Conservation (phyloP, 495 filamentous ascomycete species). For the Lasiosphaeris hirsuta region DNA sequence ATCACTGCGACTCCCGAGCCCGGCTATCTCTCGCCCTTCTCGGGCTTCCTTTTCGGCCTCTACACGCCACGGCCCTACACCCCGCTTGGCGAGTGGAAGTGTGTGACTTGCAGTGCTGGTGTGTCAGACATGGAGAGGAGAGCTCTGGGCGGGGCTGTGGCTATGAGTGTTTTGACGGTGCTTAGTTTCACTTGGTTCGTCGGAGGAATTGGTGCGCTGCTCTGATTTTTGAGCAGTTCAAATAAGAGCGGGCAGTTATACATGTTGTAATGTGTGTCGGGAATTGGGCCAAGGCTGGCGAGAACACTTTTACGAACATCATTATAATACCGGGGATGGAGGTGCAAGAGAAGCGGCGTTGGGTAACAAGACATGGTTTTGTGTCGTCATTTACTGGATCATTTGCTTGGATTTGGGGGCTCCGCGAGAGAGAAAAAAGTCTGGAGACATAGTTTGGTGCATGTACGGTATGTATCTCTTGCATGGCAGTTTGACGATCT, state of each 20-base stretch:
- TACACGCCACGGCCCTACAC: slow-evolving; percentile 68
- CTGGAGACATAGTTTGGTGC: neutral
- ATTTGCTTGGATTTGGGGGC: neutral
- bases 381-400: neutral
- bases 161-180: slow-evolving; percentile 73
- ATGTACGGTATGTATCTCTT: slow-evolving; percentile 13
- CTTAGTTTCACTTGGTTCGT: slow-evolving; percentile 89
- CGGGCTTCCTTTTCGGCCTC: slow-evolving; percentile 72
- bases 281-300: neutral
- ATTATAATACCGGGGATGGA: slow-evolving; percentile 3
- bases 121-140: slow-evolving; percentile 60
- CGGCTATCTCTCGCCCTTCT: slow-evolving; percentile 67
- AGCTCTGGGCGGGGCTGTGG: slow-evolving; percentile 67
- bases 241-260: neutral
- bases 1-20: slow-evolving; percentile 60
- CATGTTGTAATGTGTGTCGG: slow-evolving; percentile 16
- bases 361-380: neutral
- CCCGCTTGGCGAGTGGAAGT: slow-evolving; percentile 55
- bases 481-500: slow-evolving; percentile 10
- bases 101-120: slow-evolving; percentile 70
- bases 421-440: neutral
- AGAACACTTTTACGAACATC: neutral
- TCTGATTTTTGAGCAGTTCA: slow-evolving; percentile 22
- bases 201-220: slow-evolving; percentile 56
- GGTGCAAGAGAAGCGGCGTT: neutral